Conservation (phyloP, 495 filamentous ascomycete species). For the Penicillium parvum region DNA sequence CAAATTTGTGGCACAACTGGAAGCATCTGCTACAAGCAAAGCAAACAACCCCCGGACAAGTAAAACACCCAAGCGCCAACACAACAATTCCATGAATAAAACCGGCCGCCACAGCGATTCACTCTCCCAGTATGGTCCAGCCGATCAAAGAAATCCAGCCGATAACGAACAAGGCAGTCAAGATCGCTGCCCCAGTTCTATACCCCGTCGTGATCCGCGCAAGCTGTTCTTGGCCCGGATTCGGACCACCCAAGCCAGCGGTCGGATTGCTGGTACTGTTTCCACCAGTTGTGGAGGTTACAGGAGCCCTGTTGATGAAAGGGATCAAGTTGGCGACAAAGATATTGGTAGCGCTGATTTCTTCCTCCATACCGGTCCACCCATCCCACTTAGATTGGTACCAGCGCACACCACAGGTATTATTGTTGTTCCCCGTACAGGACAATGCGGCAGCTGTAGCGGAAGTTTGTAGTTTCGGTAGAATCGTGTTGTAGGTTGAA, state of each 20-base stretch:
- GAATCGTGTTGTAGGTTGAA: conserved; percentile 58
- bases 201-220: conserved; percentile 60
- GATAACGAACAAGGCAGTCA: conserved; percentile 53
- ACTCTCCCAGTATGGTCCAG: conserved; percentile 23
- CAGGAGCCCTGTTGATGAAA: conserved; percentile 26
- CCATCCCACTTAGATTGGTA: conserved; percentile 58
- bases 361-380: conserved; percentile 53
- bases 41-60: too few species aligned
- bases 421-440: conserved; percentile 59
- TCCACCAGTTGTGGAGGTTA: conserved; percentile 23
- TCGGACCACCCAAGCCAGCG: conserved; percentile 29
- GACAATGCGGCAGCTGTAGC: conserved; percentile 64
- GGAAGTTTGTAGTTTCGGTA: conserved; percentile 61
- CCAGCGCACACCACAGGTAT: conserved; percentile 73
- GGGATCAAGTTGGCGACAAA: conserved; percentile 34
- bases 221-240: conserved; percentile 7
- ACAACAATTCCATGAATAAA: too few species aligned
- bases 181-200: conserved; percentile 59
- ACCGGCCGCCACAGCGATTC: too few species aligned
- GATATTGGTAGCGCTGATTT: conserved; percentile 55
- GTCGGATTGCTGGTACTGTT: conserved; percentile 33
- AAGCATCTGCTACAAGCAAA: too few species aligned
- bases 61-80: too few species aligned
- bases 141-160: conserved; percentile 29
- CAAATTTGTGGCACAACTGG: too few species aligned